Evolutionary conservation across 257 asterid species (phyloP), one percentile per base, ranked within the genome.

Genomic region (Leonotis leonurus): DNA sequence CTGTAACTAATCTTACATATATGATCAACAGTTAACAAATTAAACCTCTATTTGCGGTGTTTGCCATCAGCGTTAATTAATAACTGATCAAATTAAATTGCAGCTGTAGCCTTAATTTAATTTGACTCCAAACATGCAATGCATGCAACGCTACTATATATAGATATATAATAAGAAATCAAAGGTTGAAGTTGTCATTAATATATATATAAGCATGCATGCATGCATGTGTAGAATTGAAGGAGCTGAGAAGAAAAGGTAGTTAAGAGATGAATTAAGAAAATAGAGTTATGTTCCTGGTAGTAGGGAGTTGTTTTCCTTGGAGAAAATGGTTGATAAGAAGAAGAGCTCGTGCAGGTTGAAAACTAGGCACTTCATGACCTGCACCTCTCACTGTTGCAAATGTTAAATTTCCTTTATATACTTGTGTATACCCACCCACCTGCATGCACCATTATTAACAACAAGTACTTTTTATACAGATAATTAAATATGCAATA

Each of bases 361-460:
- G 77, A 56, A 68, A 89, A 71, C 91, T 86, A 6, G 97, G 95
- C 35, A 84, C 97, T 76, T 89, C 83, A 70, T 89, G 97, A 4
- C 97, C 95, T 39, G 97, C 95, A 17, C 86, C 95, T 79, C 91
- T 71, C 1, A 86, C 86, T 1, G 91, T 89, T 0, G 83, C 84
- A 84, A 89, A 84, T 62, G 87, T 82, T 36, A 89, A 11, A 20
- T 86, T 73, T 0, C 75, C 77, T 37, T 76, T 37, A 25, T 86
- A 86, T 2, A 68, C 71, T 73, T 81, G 81, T 17, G 84, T 61
- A 20, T 75, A 89, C 21, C 97, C 95, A 56, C 89, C 95, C n/a
- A 88, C 92, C 95, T 88, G 29, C 46, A 54, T 54, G 29, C 46
- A 54, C 41, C 8, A 14, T 12, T 2, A 8, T 7, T 83, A 1